These are phyloP conservation scores for Geranium rotundifolium DNA, from an alignment of 345 rosid genomes.

Conservation along the genomic window DNA sequence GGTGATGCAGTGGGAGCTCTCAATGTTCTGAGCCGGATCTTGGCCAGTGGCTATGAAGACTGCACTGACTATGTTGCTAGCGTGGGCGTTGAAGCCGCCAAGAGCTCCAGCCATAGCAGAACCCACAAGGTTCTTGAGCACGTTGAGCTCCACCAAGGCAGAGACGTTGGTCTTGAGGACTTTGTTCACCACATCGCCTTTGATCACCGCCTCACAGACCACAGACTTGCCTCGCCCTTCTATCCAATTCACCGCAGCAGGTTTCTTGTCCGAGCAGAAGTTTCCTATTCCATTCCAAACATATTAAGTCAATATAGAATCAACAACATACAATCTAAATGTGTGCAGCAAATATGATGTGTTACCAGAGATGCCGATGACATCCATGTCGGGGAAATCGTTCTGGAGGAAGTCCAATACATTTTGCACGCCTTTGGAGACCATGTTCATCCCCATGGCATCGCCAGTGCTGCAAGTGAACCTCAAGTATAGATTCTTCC, in stretches of 20 bases:
- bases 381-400: constrained; percentile 71
- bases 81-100: constrained; percentile 81
- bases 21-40: constrained; percentile 22
- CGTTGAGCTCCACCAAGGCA: constrained; percentile 62
- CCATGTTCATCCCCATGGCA: constrained; percentile 92
- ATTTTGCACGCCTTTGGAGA: constrained; percentile 72
- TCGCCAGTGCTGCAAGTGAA: constrained; percentile 66
- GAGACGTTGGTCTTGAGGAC: constrained; percentile 57
- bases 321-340: too few species aligned
- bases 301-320: too few species aligned
- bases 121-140: constrained; percentile 64
- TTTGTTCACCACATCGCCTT: constrained; percentile 53
- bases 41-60: constrained; percentile 63
- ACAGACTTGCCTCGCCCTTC: neutral
- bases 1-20: constrained; percentile 59
- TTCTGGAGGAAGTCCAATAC: constrained; percentile 51
- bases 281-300: too few species aligned
- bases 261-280: neutral
- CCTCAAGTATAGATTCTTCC: constrained; percentile 55
- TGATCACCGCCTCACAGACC: constrained; percentile 33
- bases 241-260: too few species aligned
- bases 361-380: constrained; percentile 56
- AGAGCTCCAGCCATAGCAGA: constrained; percentile 70
- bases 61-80: constrained; percentile 69
- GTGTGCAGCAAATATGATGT: too few species aligned